phyloP scores from a whole-genome alignment of 345 rosid genomes.

The Ailanthus altissimus region DNA sequence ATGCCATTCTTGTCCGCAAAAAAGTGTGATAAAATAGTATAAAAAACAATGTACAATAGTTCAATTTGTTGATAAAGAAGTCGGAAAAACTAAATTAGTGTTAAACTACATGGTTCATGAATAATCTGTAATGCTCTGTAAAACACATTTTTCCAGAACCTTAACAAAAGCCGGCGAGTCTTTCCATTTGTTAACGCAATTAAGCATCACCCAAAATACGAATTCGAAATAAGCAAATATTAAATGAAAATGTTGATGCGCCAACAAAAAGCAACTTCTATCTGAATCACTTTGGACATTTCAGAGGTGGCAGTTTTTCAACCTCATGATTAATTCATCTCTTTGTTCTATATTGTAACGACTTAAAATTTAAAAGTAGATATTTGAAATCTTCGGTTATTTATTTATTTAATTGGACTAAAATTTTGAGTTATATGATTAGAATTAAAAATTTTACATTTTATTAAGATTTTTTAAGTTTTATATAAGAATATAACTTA shows the following conservation, averaged over 20 bases:
- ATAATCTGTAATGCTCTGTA: not conserved
- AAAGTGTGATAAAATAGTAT: not conserved
- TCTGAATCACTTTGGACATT: not conserved
- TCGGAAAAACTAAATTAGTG: too few species aligned
- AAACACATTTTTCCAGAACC: not conserved
- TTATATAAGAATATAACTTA: too few species aligned
- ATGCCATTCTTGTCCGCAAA: slow-evolving; percentile 9
- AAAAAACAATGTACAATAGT: too few species aligned
- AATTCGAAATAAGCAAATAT: not conserved
- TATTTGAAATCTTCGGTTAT: too few species aligned
- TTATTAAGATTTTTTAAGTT: too few species aligned
- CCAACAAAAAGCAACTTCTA: not conserved
- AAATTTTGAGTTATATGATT: too few species aligned
- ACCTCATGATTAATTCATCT: not conserved
- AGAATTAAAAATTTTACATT: too few species aligned
- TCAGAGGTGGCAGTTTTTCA: not conserved
- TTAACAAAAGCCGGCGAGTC: not conserved
- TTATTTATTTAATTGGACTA: too few species aligned
- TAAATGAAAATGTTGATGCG: not conserved
- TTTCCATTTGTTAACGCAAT: not conserved
- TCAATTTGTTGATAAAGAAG: too few species aligned
- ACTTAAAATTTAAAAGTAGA: too few species aligned
- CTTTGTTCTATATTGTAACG: not conserved
- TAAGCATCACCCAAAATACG: not conserved
- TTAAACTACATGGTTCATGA: not conserved